phyloP scores from a whole-genome alignment of 2,329 filamentous ascomycete species.

The Incumbomyces delicatus region DNA sequence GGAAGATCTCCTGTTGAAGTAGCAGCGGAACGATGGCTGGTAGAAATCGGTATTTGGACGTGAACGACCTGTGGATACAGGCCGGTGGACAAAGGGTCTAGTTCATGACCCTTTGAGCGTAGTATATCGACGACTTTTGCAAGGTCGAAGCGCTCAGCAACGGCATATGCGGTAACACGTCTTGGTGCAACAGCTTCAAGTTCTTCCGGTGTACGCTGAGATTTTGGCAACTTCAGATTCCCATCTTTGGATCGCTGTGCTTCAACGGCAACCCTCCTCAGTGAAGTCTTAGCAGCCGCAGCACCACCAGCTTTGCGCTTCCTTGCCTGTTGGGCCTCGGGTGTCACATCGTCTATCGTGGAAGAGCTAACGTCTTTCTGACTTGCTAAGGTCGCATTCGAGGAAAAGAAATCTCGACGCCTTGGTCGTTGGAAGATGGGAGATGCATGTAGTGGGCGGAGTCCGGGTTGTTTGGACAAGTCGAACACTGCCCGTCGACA shows the following conservation, averaged over 20 bases:
- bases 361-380: constrained; percentile 2
- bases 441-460: constrained; percentile 27
- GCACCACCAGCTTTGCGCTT: constrained; percentile 42
- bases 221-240: constrained; percentile 32
- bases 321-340: constrained; percentile 23
- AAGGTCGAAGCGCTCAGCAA: constrained; percentile 58
- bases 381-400: constrained; percentile 41
- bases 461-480: constrained; percentile 24
- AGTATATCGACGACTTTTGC: constrained; percentile 48
- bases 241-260: constrained; percentile 56
- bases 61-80: constrained; percentile 59
- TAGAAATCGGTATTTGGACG: constrained; percentile 41
- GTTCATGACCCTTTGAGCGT: constrained; percentile 47
- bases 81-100: constrained; percentile 53
- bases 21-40: constrained; percentile 34
- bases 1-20: constrained; percentile 29
- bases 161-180: constrained; percentile 55
- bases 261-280: constrained; percentile 76
- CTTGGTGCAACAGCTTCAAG: constrained; percentile 23
- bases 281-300: constrained; percentile 57
- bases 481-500: constrained; percentile 25
- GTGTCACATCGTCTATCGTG: constrained; percentile 4
- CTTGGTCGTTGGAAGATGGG: constrained; percentile 33
- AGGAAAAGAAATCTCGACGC: constrained; percentile 57
- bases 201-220: constrained; percentile 27